phyloP scores from a whole-genome alignment of 1,139 yeast genomes.

The Yamadazyma membranifaciens region DNA sequence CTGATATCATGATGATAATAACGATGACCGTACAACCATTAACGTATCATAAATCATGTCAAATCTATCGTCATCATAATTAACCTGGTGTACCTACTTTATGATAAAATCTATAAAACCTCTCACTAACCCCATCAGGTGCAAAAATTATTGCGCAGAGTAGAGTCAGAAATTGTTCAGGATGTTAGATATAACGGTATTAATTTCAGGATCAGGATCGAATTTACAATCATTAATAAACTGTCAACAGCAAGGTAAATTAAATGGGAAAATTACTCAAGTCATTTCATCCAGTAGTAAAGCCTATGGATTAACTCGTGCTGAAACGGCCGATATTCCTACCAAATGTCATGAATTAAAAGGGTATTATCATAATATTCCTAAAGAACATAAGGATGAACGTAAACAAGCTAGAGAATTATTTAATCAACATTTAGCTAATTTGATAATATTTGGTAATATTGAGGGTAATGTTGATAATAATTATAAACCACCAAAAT shows the following conservation, averaged over 20 bases:
- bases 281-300: conserved; percentile 81
- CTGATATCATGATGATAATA: too few relatives aligned
- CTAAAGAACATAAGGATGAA: conserved; percentile 58
- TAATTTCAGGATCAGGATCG: conserved; percentile 93
- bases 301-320: conserved; percentile 86
- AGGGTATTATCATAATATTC: conserved; percentile 68
- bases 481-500: conserved; percentile 58
- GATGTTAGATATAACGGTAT: conserved; percentile 51
- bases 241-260: conserved; percentile 47
- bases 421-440: conserved; percentile 79
- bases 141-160: conserved; percentile 1
- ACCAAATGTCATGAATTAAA: conserved; percentile 70
- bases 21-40: too few relatives aligned
- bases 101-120: too few relatives aligned
- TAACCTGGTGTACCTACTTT: too few relatives aligned
- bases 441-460: conserved; percentile 53
- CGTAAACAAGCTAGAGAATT: conserved; percentile 61
- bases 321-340: conserved; percentile 64
- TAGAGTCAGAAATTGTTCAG: conserved; percentile 7
- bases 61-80: too few relatives aligned
- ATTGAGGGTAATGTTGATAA: conserved; percentile 26
- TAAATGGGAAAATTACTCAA: conserved; percentile 57
- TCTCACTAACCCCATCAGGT: background rate
- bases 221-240: conserved; percentile 92
- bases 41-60: too few relatives aligned